Evolutionary conservation across 257 asterid species (phyloP).

Genomic region (Gentiana straminea): DNA sequence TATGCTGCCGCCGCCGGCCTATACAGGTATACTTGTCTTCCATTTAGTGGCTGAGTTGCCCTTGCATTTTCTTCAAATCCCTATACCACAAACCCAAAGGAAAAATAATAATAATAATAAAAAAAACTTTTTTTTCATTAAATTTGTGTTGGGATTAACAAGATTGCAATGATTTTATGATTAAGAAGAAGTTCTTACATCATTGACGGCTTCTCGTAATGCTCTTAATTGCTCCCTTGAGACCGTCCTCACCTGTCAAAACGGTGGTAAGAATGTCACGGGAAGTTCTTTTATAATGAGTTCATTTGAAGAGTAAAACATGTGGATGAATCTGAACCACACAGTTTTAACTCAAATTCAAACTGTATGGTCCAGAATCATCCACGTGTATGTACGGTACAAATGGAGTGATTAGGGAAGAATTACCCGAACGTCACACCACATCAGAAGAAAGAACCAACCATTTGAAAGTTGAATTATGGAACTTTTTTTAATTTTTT

Average conservation of each 20-base stretch:
- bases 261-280: too few relatives aligned
- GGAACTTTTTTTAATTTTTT: too few relatives aligned
- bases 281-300: too few relatives aligned
- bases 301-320: too few relatives aligned
- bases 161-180: neutral
- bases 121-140: too few relatives aligned
- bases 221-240: conserved; percentile 49
- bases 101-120: neutral
- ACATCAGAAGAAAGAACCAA: neutral
- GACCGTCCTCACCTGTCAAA: conserved; percentile 41
- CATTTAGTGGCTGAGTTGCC: conserved; percentile 5
- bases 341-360: too few relatives aligned
- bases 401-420: too few relatives aligned
- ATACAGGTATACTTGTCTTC: conserved; percentile 6
- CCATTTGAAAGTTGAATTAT: neutral
- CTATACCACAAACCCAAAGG: neutral
- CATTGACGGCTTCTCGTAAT: conserved; percentile 43
- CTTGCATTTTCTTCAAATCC: conserved; percentile 13
- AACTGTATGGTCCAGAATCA: too few relatives aligned
- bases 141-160: too few relatives aligned
- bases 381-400: too few relatives aligned
- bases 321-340: too few relatives aligned
- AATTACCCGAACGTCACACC: too few relatives aligned
- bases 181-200: conserved; percentile 36
- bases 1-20: neutral